Base-by-base conservation (phyloP, 2,329 filamentous ascomycete genomes). In the Pseudocercospora musae region DNA sequence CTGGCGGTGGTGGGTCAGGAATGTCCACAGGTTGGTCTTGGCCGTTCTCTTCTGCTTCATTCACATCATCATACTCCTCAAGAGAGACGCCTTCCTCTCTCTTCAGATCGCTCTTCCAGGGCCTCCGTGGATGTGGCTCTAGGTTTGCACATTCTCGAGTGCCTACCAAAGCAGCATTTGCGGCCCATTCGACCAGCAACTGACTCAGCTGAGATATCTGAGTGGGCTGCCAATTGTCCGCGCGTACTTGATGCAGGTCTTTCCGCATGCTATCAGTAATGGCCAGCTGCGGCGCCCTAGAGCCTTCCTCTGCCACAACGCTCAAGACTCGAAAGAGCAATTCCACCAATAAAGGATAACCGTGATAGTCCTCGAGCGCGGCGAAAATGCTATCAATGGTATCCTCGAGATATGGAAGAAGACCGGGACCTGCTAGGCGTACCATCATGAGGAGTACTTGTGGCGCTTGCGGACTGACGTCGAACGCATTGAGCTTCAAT, bases 381-480 rank as follows among this genome's bases (percentile, higher is more conserved):
- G 90, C 89, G 74, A 99, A 98, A 42, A 99, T 92, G 0, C 91
- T 94, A 4, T 88, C 89, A 2, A 98, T 87, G 0, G 96, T 86
- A 72, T 99, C 95, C 72, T 98, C 94, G 1, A 99, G 80, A 72
- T 93, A 97, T 0, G 93, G 92, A 10, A 99, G 82, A 21, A 99
- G 76, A 7, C 83, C 83, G 1, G 92, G 87, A 0, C 95, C 95
- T 18, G 92, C 91, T 13, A 99, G 83, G 25, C 86, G 87, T 63
- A 98, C 87, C 90, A 98, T 96, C 93, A 99, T 97, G 6, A 89
- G 84, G 54, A 99, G 78, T 1, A 98, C 95, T 68, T 94, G 90
- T 2, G 93, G 92, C 2, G 92, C 92, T 66, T 96, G 90, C 1
- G 94, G 93, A 0, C 92, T 94, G 57, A 98, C 89, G 67, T 97